Percentiles rank a stretch among this genome's conserved stretches.
Evolutionary conservation across 2,329 filamentous ascomycete genomes (phyloP).

Genomic region (Talaromyces amestolkiae): DNA sequence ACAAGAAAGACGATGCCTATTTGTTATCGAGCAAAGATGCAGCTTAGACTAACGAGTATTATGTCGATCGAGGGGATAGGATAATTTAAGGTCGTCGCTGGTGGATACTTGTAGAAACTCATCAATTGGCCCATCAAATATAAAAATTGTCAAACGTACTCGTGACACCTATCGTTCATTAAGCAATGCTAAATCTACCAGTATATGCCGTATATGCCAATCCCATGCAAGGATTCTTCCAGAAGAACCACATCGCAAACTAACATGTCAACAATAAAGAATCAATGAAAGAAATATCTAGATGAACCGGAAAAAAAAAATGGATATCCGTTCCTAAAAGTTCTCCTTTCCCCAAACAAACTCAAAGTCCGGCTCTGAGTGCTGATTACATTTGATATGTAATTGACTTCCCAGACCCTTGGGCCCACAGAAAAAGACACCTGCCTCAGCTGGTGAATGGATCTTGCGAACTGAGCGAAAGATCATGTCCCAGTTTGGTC

Average conservation of each 20-base stretch:
- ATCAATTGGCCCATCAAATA: neutral
- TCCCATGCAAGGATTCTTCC: constrained; percentile 10
- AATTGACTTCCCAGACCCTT: constrained; percentile 73
- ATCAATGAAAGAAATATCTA: neutral
- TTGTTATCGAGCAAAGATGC: neutral
- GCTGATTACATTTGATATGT: constrained; percentile 84
- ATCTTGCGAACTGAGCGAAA: constrained; percentile 80
- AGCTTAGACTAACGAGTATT: neutral
- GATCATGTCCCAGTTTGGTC: constrained; percentile 88
- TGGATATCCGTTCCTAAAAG: constrained; percentile 37
- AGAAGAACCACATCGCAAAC: neutral
- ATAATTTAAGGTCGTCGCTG: neutral
- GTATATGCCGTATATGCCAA: neutral
- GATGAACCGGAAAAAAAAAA: neutral
- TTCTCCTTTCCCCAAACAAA: constrained; percentile 54
- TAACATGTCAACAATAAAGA: neutral
- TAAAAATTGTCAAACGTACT: neutral
- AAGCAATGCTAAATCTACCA: constrained; percentile 1
- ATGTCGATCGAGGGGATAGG: neutral
- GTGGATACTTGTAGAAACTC: neutral
- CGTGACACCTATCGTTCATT: neutral
- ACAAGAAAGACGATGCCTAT: neutral
- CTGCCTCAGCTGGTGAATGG: constrained; percentile 68
- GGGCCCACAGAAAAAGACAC: constrained; percentile 82
- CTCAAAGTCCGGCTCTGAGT: constrained; percentile 74